phyloP scores from a whole-genome alignment of 2,329 filamentous ascomycete species.

The Venturiaceae sp. region DNA sequence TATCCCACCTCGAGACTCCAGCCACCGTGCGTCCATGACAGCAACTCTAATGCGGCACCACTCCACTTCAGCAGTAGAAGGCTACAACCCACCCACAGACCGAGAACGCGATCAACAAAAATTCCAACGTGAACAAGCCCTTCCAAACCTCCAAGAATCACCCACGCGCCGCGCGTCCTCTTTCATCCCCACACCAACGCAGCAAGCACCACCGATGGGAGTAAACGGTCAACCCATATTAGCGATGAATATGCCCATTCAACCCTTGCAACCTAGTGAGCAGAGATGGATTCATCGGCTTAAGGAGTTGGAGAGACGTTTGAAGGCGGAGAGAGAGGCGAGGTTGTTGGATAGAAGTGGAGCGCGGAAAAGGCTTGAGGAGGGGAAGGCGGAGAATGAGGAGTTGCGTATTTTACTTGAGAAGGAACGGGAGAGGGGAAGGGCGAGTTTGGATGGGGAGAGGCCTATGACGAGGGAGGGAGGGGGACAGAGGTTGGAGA shows the following conservation, averaged over 20 bases:
- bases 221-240: not conserved
- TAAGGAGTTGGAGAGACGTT: conserved; percentile 74
- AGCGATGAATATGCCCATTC: conserved; percentile 5
- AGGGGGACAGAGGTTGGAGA: not conserved
- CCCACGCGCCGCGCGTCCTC: not conserved
- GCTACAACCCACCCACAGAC: conserved; percentile 10
- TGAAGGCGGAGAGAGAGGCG: conserved; percentile 85
- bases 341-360: conserved; percentile 75
- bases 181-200: not conserved
- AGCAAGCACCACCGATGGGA: not conserved
- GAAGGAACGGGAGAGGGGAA: conserved; percentile 37
- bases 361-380: conserved; percentile 69
- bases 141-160: conserved; percentile 14
- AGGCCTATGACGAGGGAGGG: not conserved
- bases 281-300: conserved; percentile 78
- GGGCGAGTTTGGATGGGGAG: conserved; percentile 9
- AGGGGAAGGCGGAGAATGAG: conserved; percentile 64
- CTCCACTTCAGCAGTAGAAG: conserved; percentile 40
- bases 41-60: conserved; percentile 46
- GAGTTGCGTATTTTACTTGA: conserved; percentile 58
- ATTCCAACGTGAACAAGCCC: not conserved
- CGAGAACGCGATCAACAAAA: not conserved
- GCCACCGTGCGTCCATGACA: conserved; percentile 34
- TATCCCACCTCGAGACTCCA: conserved; percentile 18
- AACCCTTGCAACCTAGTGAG: conserved; percentile 40